These are phyloP conservation scores for Coemansia sp. DNA, from an alignment of 192 early-diverging fungal genomes.

Conservation along the genomic window DNA sequence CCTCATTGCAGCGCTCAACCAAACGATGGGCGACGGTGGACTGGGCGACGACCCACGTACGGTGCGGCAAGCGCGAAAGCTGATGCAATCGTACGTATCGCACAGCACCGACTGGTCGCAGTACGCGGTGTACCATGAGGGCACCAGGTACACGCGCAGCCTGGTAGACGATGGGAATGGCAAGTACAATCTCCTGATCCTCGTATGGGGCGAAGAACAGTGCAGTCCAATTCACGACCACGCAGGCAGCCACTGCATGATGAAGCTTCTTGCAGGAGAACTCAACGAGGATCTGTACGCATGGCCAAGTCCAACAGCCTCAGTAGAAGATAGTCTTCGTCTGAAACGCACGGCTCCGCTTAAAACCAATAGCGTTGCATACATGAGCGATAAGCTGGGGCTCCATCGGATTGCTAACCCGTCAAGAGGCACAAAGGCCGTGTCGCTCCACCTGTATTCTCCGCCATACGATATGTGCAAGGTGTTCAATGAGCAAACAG, in stretches of 20 bases:
- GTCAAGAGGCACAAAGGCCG: slow-evolving; percentile 55
- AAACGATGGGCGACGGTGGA: slow-evolving; percentile 32
- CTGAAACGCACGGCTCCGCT: slow-evolving; percentile 53
- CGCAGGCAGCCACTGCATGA: slow-evolving; percentile 83
- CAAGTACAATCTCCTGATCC: slow-evolving; percentile 88
- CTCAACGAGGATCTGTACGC: slow-evolving; percentile 76
- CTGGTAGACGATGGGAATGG: slow-evolving; percentile 89
- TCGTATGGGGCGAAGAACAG: slow-evolving; percentile 78
- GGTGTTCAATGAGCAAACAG: slow-evolving; percentile 79
- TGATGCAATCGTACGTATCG: slow-evolving; percentile 71
- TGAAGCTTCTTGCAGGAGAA: slow-evolving; percentile 86
- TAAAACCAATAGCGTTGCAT: slow-evolving; percentile 68
- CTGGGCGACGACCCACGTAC: slow-evolving; percentile 31
- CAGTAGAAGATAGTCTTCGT: slow-evolving; percentile 27
- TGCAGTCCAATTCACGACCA: slow-evolving; percentile 90
- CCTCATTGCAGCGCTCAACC: slow-evolving; percentile 36
- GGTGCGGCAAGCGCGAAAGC: slow-evolving; percentile 32
- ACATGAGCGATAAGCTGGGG: slow-evolving; percentile 90
- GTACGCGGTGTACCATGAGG: slow-evolving; percentile 72
- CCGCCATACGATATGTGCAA: slow-evolving; percentile 83
- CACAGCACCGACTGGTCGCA: slow-evolving; percentile 72
- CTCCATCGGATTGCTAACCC: slow-evolving; percentile 81
- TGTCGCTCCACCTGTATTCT: slow-evolving; percentile 90
- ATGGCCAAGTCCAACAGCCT: slow-evolving; percentile 57
- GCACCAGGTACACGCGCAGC: slow-evolving; percentile 79